Conservation (phyloP, 2,329 filamentous ascomycete species). For the Pyrenochaeta sp. region DNA sequence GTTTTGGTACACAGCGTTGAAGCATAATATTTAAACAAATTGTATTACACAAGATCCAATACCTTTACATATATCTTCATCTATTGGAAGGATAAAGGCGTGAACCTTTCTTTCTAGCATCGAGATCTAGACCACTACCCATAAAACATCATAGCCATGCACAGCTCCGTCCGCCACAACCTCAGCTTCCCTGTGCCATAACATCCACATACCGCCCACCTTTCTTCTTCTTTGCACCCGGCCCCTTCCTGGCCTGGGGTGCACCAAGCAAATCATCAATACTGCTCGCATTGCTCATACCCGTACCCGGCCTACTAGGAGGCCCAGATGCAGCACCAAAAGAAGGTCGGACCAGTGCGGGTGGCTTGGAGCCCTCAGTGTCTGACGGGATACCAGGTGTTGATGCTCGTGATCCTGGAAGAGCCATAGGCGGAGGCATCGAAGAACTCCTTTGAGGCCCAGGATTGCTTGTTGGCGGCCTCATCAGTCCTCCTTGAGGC, state of each 20-base stretch:
- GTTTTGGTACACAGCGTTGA: neutral
- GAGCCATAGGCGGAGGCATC: conserved; percentile 47
- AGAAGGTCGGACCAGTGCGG: conserved; percentile 35
- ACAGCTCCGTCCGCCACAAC: neutral
- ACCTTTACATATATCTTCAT: neutral
- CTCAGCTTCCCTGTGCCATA: conserved; percentile 62
- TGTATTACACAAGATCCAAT: neutral
- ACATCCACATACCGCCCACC: conserved; percentile 93
- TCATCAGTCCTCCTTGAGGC: conserved; percentile 20
- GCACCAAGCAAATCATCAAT: conserved; percentile 92
- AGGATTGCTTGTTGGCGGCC: conserved; percentile 28
- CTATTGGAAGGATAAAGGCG: neutral
- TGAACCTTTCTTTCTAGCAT: neutral
- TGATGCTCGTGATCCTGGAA: conserved; percentile 35
- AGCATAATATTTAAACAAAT: neutral
- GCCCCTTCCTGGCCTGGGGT: conserved; percentile 71
- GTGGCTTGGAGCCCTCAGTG: conserved; percentile 36
- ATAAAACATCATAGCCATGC: neutral
- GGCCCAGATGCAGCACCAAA: conserved; percentile 40
- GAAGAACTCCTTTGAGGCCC: conserved; percentile 42
- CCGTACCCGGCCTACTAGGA: conserved; percentile 68
- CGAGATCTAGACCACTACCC: neutral
- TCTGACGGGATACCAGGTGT: conserved; percentile 46
- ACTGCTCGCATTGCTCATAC: conserved; percentile 89
- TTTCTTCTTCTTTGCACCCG: conserved; percentile 72